phyloP scores from a whole-genome alignment of 2,329 filamentous ascomycete genomes.

The Hysterium pulicare region DNA sequence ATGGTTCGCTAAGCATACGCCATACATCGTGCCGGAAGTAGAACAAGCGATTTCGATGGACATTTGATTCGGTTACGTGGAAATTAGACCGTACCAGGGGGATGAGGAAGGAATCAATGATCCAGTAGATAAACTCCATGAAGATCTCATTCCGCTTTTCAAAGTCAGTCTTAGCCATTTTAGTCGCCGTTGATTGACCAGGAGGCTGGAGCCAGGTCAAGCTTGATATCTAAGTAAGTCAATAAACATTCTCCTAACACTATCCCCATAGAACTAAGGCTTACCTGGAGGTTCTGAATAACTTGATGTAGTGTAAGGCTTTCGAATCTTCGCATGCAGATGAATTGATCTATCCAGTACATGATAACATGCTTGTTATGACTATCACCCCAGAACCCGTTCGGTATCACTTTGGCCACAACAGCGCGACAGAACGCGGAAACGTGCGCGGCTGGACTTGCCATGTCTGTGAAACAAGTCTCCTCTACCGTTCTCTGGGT shows the following conservation, averaged over 20 bases:
- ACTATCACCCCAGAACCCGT: slow-evolving; percentile 67
- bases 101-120: slow-evolving; percentile 88
- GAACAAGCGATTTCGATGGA: slow-evolving; percentile 76
- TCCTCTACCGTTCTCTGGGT: slow-evolving; percentile 15
- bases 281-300: slow-evolving; percentile 70
- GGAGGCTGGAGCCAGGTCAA: slow-evolving; percentile 71
- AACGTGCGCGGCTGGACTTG: slow-evolving; percentile 65
- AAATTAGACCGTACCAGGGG: slow-evolving; percentile 85
- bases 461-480: slow-evolving; percentile 58
- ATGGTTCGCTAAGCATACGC: slow-evolving; percentile 71
- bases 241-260: slow-evolving; percentile 9
- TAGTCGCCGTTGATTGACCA: slow-evolving; percentile 43
- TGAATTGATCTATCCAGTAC: slow-evolving; percentile 70
- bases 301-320: slow-evolving; percentile 75
- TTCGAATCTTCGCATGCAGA: slow-evolving; percentile 77
- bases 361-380: slow-evolving; percentile 64
- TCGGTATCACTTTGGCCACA: slow-evolving; percentile 68
- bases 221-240: slow-evolving; percentile 54
- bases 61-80: slow-evolving; percentile 87
- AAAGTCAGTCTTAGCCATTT: slow-evolving; percentile 67
- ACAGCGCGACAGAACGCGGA: slow-evolving; percentile 84
- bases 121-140: slow-evolving; percentile 81
- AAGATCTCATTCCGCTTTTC: slow-evolving; percentile 76
- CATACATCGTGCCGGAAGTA: slow-evolving; percentile 96
- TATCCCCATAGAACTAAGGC: neutral